These are phyloP conservation scores for Iberis amara DNA, from an alignment of 441 rosid genomes.

Conservation along the genomic window DNA sequence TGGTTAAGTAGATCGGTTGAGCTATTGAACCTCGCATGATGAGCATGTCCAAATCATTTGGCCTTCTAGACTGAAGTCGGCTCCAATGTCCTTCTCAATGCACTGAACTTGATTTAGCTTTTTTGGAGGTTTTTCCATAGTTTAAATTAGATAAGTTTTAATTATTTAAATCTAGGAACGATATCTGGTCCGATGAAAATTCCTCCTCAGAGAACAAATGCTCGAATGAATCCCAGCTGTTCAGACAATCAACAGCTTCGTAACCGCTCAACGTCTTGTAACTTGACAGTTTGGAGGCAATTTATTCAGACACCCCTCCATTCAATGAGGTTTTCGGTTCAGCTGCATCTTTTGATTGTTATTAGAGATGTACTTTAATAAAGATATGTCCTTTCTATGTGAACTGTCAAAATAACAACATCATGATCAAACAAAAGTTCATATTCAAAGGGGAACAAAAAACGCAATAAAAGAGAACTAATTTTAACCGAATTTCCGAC, in stretches of 20 bases:
- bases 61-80: no score
- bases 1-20: no score
- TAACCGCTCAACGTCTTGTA: constrained; percentile 80
- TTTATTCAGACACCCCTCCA: constrained; percentile 49
- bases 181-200: constrained; percentile 27
- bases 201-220: constrained; percentile 53
- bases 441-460: neutral
- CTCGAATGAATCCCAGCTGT: constrained; percentile 76
- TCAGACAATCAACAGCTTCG: constrained; percentile 77
- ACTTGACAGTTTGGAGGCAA: constrained; percentile 30
- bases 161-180: no score
- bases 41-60: no score
- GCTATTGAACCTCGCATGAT: no score
- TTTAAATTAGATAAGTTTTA: no score
- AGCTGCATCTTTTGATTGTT: constrained; percentile 39
- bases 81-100: no score
- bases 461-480: constrained; percentile 24
- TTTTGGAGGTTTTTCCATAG: no score
- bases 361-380: constrained; percentile 73
- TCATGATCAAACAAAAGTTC: constrained; percentile 14
- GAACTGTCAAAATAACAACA: constrained; percentile 47
- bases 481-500: constrained; percentile 96
- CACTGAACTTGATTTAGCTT: no score
- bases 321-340: constrained; percentile 39
- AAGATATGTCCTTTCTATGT: constrained; percentile 89